Evolutionary conservation across 2,329 filamentous ascomycete species (phyloP), one percentile per base, ranked within the genome.

Genomic region (Raffaelea arxii): DNA sequence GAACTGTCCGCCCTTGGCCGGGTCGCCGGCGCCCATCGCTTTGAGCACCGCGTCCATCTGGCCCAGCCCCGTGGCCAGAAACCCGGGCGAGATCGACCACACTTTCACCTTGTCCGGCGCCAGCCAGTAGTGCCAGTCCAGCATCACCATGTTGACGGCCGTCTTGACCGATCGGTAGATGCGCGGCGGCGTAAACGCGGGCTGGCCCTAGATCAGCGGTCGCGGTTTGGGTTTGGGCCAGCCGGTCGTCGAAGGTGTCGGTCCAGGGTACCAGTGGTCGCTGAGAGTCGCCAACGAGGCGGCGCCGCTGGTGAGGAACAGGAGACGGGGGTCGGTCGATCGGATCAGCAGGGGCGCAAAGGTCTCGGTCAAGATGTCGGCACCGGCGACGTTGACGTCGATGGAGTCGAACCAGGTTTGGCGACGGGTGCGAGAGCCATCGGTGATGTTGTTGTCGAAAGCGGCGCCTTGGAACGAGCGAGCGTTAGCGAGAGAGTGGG

Each of bases 321-420:
- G 50, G 41, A 77, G 53, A 6, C 72, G 63, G 0, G 72, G 70
- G 16, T 68, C 65, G 0, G 59, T 44, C 0, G 67, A 66, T 38
- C 65, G 60, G 14, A 76, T 56, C 0, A 78, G 63, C 1, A 78
- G 58, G 0, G 73, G 72, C 14, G 59, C 51, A 46, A 70, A 65
- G 0, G 58, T 56, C 4, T 59, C 52, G 0, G 70, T 72, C 16
- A 69, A 53, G 25, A 67, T 59, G 21, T 69, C 62, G 0, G 70
- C 65, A 18, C 74, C 68, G 0, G 71, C 56, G 4, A 74, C 68
- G 54, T 79, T 79, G 51, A 73, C 60, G 41, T 76, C 63, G 56
- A 66, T 77, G 5, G 68, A 56, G 43, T 66, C 62, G 53, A 70
- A 72, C 55, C 67, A 72, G 19, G 61, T 55, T 27, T 66, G 60